Evolutionary conservation across 1,284 basidiomycete species (phyloP), one percentile per base, ranked within the genome.

Genomic region (Ustilago shanxiensis): DNA sequence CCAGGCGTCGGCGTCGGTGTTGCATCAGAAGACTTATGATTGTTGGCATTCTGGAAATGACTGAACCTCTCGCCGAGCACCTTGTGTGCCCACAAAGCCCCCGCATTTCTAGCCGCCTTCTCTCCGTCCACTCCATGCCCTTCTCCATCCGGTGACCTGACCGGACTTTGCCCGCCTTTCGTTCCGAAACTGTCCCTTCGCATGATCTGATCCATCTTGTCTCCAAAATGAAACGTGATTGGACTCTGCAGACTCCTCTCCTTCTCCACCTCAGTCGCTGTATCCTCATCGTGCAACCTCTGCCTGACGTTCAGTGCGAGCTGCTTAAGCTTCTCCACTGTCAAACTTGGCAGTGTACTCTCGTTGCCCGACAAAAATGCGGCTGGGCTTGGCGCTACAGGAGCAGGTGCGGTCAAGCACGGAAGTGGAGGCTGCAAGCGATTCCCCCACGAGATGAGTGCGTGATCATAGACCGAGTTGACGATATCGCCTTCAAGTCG

Each of bases 391-490:
- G 80, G 80, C 3, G 67, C 49, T 11, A 75, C 79, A 16, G 81
- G 75, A 0, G 87, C 81, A 0, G 88, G 88, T 3, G 71, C 77
- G 26, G 72, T 64, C 45, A 89, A 84, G 76, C 88, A 88, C 26
- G 92, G 92, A 5, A 92, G 84, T 3, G 90, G 88, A 6, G 92
- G 92, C 16, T 88, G 82, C 67, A 92, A 87, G 28, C 86, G 85
- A 66, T 90, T 89, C 70, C 87, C 89, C 91, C 91, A 92, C 31
- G 89, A 90, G 72, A 92, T 88, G 41, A 93, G 88, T 16, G 91
- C 90, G 85, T 90, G 90, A 83, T 93, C 92, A 86, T 93, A 93
- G 74, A 93, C 88, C 5, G 90, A 88, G 68, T 92, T 89, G 68
- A 92, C 91, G 72, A 92, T 89, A 8, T 90, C 90, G 1, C 91